These are phyloP conservation scores for Madurella fahalii DNA, from an alignment of 2,329 filamentous ascomycete genomes.

Conservation along the genomic window DNA sequence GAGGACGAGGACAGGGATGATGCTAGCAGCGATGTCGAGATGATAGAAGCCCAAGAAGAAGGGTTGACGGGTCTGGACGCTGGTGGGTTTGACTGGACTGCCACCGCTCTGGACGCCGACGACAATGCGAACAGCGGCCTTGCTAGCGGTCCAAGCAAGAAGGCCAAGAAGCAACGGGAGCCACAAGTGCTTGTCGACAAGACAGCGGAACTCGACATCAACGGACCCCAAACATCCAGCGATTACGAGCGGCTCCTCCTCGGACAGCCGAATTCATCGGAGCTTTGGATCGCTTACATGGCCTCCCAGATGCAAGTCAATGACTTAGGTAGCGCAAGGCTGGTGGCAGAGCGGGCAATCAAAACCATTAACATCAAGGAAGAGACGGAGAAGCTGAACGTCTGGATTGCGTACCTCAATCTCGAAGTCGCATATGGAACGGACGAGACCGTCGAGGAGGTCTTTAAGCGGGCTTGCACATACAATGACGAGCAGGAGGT, in stretches of 20 bases:
- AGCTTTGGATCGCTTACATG: slow-evolving; percentile 96
- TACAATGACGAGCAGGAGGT: slow-evolving; percentile 91
- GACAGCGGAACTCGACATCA: slow-evolving; percentile 84
- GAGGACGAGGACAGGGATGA: slow-evolving; percentile 27
- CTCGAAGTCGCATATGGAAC: slow-evolving; percentile 87
- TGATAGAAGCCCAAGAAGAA: slow-evolving; percentile 37
- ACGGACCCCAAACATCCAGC: slow-evolving; percentile 82
- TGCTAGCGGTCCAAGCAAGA: slow-evolving; percentile 41
- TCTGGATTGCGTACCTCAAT: slow-evolving; percentile 94
- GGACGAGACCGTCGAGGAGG: slow-evolving; percentile 74
- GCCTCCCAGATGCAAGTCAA: slow-evolving; percentile 94
- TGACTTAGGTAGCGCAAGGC: slow-evolving; percentile 81
- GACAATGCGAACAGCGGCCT: slow-evolving; percentile 49
- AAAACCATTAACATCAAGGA: slow-evolving; percentile 88
- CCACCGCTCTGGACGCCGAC: slow-evolving; percentile 56
- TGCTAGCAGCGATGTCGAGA: slow-evolving; percentile 41
- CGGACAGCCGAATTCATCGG: slow-evolving; percentile 87
- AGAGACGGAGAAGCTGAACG: slow-evolving; percentile 87
- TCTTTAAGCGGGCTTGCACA: slow-evolving; percentile 89
- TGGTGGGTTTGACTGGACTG: slow-evolving; percentile 85
- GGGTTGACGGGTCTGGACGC: slow-evolving; percentile 57
- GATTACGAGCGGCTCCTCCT: slow-evolving; percentile 94
- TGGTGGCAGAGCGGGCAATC: slow-evolving; percentile 85
- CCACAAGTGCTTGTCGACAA: slow-evolving; percentile 77
- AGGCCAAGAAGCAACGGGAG: slow-evolving; percentile 73